Evolutionary conservation across 148 eudicot genomes (phyloP).

Genomic region (Silene conica): DNA sequence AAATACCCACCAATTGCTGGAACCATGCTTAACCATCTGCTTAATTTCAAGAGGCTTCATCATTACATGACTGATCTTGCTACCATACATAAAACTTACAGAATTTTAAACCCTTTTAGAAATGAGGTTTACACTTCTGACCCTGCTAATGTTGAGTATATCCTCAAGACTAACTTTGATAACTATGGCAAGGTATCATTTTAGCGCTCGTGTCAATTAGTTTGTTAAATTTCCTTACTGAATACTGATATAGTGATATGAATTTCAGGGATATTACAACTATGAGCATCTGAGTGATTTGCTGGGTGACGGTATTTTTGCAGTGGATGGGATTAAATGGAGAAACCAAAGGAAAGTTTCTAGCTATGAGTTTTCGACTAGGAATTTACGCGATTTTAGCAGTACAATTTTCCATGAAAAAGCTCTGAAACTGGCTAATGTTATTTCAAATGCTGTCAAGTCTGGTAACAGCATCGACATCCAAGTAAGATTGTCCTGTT

Average conservation of each 20-base stretch:
- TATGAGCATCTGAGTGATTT: slow-evolving; percentile 41
- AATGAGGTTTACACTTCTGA: slow-evolving; percentile 60
- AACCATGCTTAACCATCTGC: slow-evolving; percentile 43
- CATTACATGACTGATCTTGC: slow-evolving; percentile 60
- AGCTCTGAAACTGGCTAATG: slow-evolving; percentile 46
- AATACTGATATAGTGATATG: background rate
- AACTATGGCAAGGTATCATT: slow-evolving; percentile 57
- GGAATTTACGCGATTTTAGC: slow-evolving; percentile 61
- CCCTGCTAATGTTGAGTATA: slow-evolving; percentile 60
- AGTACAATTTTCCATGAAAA: slow-evolving; percentile 44
- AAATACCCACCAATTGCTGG: slow-evolving; percentile 57
- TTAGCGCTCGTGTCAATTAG: too few relatives aligned
- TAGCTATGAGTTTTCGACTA: slow-evolving; percentile 66
- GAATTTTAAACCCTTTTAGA: slow-evolving; percentile 46
- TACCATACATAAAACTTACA: slow-evolving; percentile 48
- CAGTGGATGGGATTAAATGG: slow-evolving; percentile 78
- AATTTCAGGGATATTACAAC: slow-evolving; percentile 47
- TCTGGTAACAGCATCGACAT: slow-evolving; percentile 43
- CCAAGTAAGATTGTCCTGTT: slow-evolving; percentile 40
- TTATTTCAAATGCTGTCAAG: slow-evolving; percentile 48
- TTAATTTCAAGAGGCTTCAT: slow-evolving; percentile 49
- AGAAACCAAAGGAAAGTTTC: slow-evolving; percentile 64
- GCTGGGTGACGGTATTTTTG: slow-evolving; percentile 72
- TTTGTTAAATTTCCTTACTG: too few relatives aligned
- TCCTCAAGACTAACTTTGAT: slow-evolving; percentile 58